These are phyloP conservation scores for Zygnema circumcarinatum DNA, from an alignment of 139 green algal genomes.

Conservation along the genomic window DNA sequence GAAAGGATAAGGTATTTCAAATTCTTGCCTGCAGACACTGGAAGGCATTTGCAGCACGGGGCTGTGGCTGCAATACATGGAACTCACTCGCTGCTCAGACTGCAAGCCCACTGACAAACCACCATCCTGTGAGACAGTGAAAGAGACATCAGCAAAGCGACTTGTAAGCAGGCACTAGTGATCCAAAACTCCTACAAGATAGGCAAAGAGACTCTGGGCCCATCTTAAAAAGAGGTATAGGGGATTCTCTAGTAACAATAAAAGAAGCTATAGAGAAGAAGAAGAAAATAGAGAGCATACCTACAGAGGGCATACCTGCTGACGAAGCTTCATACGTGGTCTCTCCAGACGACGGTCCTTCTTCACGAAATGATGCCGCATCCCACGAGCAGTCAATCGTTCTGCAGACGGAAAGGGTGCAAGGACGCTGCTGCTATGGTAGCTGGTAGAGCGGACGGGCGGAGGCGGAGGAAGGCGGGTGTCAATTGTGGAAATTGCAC, in stretches of 20 bases:
- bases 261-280: no score
- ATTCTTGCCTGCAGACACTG: not conserved
- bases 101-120: no score
- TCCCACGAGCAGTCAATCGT: not conserved
- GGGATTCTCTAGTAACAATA: no score
- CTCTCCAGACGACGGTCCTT: not conserved
- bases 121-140: no score
- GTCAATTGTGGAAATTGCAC: not conserved
- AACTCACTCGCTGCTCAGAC: not conserved
- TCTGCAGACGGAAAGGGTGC: not conserved
- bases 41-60: slow-evolving; percentile 5
- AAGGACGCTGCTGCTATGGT: not conserved
- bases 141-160: no score
- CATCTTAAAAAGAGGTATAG: no score
- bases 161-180: no score
- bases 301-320: no score
- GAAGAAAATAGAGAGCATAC: no score
- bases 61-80: slow-evolving; percentile 19
- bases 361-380: not conserved
- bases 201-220: no score
- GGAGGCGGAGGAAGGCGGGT: not conserved
- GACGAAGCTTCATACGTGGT: not conserved
- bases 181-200: no score
- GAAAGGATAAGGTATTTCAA: no score
- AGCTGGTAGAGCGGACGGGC: not conserved